These are phyloP conservation scores for Hypocrella siamensis DNA, from an alignment of 2,329 filamentous ascomycete species.

Conservation along the genomic window DNA sequence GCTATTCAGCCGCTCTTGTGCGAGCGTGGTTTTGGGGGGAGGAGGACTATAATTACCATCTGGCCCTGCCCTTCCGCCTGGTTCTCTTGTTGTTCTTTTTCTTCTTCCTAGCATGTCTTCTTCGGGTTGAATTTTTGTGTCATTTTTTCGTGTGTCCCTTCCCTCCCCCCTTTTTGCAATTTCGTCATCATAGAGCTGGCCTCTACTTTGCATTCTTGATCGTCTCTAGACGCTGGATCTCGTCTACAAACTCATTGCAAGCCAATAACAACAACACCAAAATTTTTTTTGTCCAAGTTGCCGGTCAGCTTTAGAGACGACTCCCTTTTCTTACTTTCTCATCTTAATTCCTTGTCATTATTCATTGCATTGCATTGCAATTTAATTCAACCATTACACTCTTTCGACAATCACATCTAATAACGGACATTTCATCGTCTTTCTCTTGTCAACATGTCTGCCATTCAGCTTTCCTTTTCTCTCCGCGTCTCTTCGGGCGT, in stretches of 20 bases:
- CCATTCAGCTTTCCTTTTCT: conserved; percentile 87
- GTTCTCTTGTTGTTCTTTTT: conserved; percentile 30
- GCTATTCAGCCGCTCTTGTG: too few species aligned
- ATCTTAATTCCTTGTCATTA: conserved; percentile 8
- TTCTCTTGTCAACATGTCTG: conserved; percentile 51
- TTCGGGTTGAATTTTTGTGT: conserved; percentile 30
- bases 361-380: conserved; percentile 7
- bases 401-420: conserved; percentile 24
- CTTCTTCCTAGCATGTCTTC: conserved; percentile 42
- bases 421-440: conserved; percentile 20
- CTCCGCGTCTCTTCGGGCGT: conserved; percentile 91
- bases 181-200: conserved; percentile 34
- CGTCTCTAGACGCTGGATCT: too few species aligned
- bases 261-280: too few species aligned
- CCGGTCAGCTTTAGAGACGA: conserved; percentile 24
- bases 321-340: conserved; percentile 3
- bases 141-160: conserved; percentile 18
- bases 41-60: too few species aligned
- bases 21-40: too few species aligned
- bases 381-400: conserved; percentile 16
- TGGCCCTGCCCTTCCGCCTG: conserved; percentile 9
- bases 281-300: conserved; percentile 15
- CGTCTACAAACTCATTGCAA: too few species aligned
- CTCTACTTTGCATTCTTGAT: conserved; percentile 29
- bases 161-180: conserved; percentile 21